Conservation (phyloP, 306 rosid species). For the Nissolia schottii region DNA sequence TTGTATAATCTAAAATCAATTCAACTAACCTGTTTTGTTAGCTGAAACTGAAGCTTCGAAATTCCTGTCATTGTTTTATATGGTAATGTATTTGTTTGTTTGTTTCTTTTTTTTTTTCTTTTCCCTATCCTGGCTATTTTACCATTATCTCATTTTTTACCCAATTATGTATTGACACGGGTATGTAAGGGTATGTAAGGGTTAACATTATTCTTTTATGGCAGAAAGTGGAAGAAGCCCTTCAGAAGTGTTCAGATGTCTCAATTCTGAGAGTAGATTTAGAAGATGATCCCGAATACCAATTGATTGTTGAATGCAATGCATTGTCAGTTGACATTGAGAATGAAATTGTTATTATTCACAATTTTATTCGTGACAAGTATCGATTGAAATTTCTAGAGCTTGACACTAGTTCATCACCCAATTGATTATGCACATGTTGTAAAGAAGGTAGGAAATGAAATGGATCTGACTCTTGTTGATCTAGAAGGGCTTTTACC, state of each 20-base stretch:
- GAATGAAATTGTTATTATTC: conserved; percentile 85
- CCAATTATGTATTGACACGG: conserved; percentile 17
- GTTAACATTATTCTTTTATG: conserved; percentile 25
- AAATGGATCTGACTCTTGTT: conserved; percentile 88
- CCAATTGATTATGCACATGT: conserved; percentile 96
- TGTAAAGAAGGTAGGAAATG: conserved; percentile 95
- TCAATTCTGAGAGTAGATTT: conserved; percentile 54
- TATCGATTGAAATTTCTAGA: conserved; percentile 92
- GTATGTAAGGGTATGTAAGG: neutral
- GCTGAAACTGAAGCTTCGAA: conserved; percentile 5
- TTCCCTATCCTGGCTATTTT: neutral
- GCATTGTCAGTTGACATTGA: conserved; percentile 89
- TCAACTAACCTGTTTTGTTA: neutral
- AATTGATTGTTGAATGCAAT: conserved; percentile 90
- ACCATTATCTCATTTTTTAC: conserved; percentile 2
- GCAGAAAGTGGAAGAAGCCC: conserved; percentile 94
- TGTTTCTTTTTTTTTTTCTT: neutral
- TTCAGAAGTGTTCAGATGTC: conserved; percentile 56
- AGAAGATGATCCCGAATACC: conserved; percentile 97
- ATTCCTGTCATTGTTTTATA: neutral
- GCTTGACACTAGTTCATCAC: conserved; percentile 92
- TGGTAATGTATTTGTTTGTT: neutral
- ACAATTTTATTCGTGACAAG: conserved; percentile 91
- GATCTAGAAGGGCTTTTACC: conserved; percentile 96
- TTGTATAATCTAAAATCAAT: neutral